Base-by-base conservation (phyloP, 306 rosid genomes). In the Quercus rubra region DNA sequence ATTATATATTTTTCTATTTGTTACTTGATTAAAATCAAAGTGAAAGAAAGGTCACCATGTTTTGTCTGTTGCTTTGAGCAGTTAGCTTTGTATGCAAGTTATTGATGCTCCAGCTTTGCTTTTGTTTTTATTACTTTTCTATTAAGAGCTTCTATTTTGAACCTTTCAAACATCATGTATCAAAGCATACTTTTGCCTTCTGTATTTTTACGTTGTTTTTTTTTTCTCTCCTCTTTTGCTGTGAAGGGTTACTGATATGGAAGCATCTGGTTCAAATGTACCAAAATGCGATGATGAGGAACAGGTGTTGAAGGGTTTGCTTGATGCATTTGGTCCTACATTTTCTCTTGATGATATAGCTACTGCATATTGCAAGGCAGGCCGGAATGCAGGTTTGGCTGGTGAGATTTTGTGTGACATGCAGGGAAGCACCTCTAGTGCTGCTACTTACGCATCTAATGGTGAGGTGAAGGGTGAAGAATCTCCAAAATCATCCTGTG, bases 271-370 rank as follows among this genome's bases (percentile, higher is more conserved):
- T 43, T 84, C 62, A 28, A 85, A 61, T 31, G 59, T 63, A 41
- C 79, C 81, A 15, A 77, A 15, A 6, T 79, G 15, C 27, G 84
- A 75, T 5, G 92, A 74, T 15, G 87, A 93, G 80, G 98, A 93
- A 20, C 76, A 77, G 57, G 91, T 83, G 38, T 83, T 95, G 59
- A 86, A 49, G 56, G 81, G 80, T 77, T 79, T 95, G 89, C 87
- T 91, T 19, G 98, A 93, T 59, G 88, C 89, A 3, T 93, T 95
- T 78, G 94, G 94, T 55, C 56, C 86, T 4, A 58, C 87, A 21
- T 94, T 88, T 78, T 82, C 94, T 33, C 85, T 91, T 27, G 85
- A 90, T 0, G 88, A 94, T 77, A 91, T 94, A 80, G 95, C 99
- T 80, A 81, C 91, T 77, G 98, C 98, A 21, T 92, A 84, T 78